Evolutionary conservation across 1,284 basidiomycete genomes (phyloP), one percentile per base, ranked within the genome.

Genomic region (Apiotrichum veenhuisii): DNA sequence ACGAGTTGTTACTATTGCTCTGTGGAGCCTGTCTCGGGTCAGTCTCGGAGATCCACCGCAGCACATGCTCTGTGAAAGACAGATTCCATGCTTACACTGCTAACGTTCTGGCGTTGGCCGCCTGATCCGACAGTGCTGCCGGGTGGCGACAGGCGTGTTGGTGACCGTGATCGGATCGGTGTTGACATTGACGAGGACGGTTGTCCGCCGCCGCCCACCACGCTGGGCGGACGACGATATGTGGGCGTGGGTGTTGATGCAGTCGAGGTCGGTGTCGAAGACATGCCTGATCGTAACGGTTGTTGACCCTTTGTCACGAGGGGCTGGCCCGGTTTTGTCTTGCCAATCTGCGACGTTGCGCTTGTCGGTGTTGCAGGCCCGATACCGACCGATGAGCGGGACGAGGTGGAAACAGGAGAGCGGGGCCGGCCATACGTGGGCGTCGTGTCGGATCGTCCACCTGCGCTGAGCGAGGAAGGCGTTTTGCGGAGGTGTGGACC

Each of bases 341-440:
- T 38, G 15, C 23, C 44, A 4, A 30, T 27, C 27, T 27, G 22
- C 1, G 40, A 41, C 20, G 51, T 7, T 22, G n/a, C 12, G 45
- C 38, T 45, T n/a, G n/a, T 33, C 17, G 27, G 40, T 20, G 51
- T 45, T n/a, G 33, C 34, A 2, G 45, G 45, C 20, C 44, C 44
- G 26, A 23, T n/a, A 27, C 49, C 54, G 26, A 51, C 49, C 2
- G 45, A 37, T 12, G 49, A 59, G 20, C 49, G 57, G 25, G 49
- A 55, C 18, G 36, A 51, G 18, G 49, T 44, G 34, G 27, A 48
- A 3, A 50, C 34, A 5, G 54, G 54, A 1, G 54, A 55, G 15
- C 50, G 42, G 9, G 54, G 36, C 17, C 54, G 54, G 26, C 33
- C 20, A 26, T 26, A 42, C 1, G 43, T n/a, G n/a, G 30, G 26